Conservation (phyloP, 2,329 filamentous ascomycete species). For the Aspergillus piperis region DNA sequence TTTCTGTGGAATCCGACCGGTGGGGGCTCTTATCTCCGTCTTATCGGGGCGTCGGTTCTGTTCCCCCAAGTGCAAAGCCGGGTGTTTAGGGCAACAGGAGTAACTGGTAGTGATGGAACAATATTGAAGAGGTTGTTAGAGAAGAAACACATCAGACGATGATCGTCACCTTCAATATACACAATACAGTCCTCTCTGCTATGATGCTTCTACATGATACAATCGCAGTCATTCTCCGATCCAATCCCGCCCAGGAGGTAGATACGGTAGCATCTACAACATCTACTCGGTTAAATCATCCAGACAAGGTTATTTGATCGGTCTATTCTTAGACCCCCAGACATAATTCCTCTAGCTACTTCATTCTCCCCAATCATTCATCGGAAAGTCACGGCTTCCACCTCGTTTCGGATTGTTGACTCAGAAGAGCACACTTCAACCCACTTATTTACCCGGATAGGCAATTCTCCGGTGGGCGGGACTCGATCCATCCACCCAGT, state of each 20-base stretch:
- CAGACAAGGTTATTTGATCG: background rate
- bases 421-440: background rate
- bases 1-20: too few species aligned
- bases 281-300: background rate
- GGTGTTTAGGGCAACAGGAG: too few species aligned
- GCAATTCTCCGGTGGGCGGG: constrained; percentile 1
- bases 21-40: background rate
- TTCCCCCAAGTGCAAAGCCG: too few species aligned
- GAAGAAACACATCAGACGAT: too few species aligned
- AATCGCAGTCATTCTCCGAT: too few species aligned
- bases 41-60: background rate
- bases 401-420: background rate
- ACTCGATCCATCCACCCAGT: background rate
- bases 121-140: too few species aligned
- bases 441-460: background rate
- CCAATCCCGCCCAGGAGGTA: background rate
- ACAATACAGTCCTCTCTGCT: too few species aligned
- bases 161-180: too few species aligned
- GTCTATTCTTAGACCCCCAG: background rate
- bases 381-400: background rate
- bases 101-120: too few species aligned
- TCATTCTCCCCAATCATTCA: too few species aligned
- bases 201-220: too few species aligned
- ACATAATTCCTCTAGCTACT: too few species aligned
- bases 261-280: background rate